phyloP scores from a whole-genome alignment of 192 early-diverging fungal genomes.

The Backusella circina region DNA sequence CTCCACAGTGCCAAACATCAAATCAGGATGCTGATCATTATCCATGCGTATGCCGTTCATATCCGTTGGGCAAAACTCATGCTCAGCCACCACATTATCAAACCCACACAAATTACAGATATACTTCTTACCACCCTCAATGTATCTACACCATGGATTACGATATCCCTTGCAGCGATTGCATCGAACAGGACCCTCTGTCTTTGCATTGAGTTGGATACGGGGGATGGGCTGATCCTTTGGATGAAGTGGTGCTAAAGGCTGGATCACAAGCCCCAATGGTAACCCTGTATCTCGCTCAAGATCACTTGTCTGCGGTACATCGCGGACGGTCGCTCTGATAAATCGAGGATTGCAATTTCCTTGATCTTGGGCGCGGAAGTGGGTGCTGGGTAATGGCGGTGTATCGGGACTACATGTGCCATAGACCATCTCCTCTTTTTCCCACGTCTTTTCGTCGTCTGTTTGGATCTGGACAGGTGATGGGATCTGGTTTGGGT shows the following conservation, averaged over 20 bases:
- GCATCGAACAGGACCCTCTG: slow-evolving; percentile 85
- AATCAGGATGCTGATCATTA: slow-evolving; percentile 80
- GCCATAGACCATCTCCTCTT: slow-evolving; percentile 44
- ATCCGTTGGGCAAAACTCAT: slow-evolving; percentile 94
- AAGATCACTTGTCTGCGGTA: slow-evolving; percentile 83
- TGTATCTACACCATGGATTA: slow-evolving; percentile 86
- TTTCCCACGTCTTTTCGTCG: slow-evolving; percentile 33
- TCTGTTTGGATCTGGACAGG: slow-evolving; percentile 80
- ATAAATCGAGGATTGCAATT: slow-evolving; percentile 90
- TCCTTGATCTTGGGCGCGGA: slow-evolving; percentile 87
- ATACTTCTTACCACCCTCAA: slow-evolving; percentile 88
- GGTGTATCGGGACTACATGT: slow-evolving; percentile 66
- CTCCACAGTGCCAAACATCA: slow-evolving; percentile 86
- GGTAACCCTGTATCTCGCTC: slow-evolving; percentile 76
- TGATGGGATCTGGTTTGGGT: slow-evolving; percentile 93
- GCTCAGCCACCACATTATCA: slow-evolving; percentile 81
- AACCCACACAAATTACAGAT: slow-evolving; percentile 92
- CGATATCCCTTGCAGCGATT: slow-evolving; percentile 91
- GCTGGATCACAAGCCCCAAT: slow-evolving; percentile 86
- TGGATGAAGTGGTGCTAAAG: slow-evolving; percentile 77
- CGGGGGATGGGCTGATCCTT: slow-evolving; percentile 77
- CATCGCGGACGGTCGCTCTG: slow-evolving; percentile 82
- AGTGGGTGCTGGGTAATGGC: slow-evolving; percentile 79
- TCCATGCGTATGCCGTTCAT: slow-evolving; percentile 88
- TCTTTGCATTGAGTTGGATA: slow-evolving; percentile 70